phyloP scores from a whole-genome alignment of 179 eudicot genomes.

The Nepenthes alata region DNA sequence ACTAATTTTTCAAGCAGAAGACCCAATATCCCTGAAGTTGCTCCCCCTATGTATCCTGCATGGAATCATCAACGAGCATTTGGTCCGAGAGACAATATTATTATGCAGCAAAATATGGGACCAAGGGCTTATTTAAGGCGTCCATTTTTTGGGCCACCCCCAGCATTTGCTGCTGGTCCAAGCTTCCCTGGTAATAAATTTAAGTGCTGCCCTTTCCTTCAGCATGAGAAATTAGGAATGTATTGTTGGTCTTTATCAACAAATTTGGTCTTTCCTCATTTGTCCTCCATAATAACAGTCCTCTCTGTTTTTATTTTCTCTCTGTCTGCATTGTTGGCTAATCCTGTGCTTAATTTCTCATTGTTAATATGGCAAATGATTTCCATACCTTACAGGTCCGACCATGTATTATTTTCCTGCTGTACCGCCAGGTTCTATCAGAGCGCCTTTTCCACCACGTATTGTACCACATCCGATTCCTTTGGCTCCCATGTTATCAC shows the following conservation, averaged over 20 bases:
- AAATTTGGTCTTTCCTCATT: background rate
- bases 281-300: background rate
- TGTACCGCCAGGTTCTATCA: conserved; percentile 52
- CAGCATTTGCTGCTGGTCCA: conserved; percentile 53
- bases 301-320: background rate
- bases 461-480: conserved; percentile 40
- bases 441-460: conserved; percentile 44
- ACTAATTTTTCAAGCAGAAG: conserved; percentile 28
- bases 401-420: conserved; percentile 43
- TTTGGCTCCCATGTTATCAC: conserved; percentile 30
- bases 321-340: background rate
- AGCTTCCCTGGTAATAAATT: conserved; percentile 49
- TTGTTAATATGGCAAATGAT: too few relatives aligned
- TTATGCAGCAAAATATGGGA: conserved; percentile 40
- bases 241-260: background rate
- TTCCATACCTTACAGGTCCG: conserved; percentile 35
- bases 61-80: conserved; percentile 44
- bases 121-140: conserved; percentile 52
- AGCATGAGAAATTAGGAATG: background rate
- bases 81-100: conserved; percentile 35
- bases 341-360: too few relatives aligned
- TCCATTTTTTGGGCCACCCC: conserved; percentile 41
- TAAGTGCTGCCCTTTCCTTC: too few relatives aligned
- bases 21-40: conserved; percentile 44
- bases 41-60: conserved; percentile 23